Evolutionary conservation across 306 rosid species (phyloP), one percentile per base, ranked within the genome.

Genomic region (Potentilla sterilis): DNA sequence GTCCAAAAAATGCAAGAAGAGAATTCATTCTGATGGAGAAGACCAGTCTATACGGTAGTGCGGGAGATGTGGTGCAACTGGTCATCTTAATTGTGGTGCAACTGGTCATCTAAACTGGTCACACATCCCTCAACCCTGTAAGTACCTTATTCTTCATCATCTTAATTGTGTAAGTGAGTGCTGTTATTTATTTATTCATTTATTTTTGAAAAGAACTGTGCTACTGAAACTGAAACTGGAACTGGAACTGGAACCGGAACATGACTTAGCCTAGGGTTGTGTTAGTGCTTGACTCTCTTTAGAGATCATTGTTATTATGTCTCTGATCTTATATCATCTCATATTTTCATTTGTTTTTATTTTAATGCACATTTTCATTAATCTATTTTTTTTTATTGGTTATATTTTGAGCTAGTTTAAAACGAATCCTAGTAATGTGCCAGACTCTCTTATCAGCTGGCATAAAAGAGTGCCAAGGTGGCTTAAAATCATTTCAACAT

Each of bases 161-260:
- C 67, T 24, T 28, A 57, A 57, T 57, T 11, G 16, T 0, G 67
- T 38, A 55, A 72, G 66, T 55, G 76, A 72, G 54, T 21, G 13
- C 34, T 55, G 34, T 21, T 55, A 55, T 6, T 49, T 51, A 18
- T 51, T 18, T 18, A 48, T 48, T 52, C 5, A 16, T 52, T 52
- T 52, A n/a, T n/a, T 21, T 54, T 54, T 5, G 9, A 19, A 52
- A n/a, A 54, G 32, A 54, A n/a, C 28, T 72, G 49, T 72, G 67
- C 67, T 72, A 14, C 67, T 72, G 28, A 34, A 72, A 14, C 67
- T 72, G 28, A 34, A 72, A 40, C 51, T 38, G 66, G 47, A 58
- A 40, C 10, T 37, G 40, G 40, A 15, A 28, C 28, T 1, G 28
- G 28, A 72, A 40, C 51, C 21, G 66, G 47, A 58, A 40, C 10